Conservation (phyloP, 495 filamentous ascomycete species). For the Cairneyella variabilis region DNA sequence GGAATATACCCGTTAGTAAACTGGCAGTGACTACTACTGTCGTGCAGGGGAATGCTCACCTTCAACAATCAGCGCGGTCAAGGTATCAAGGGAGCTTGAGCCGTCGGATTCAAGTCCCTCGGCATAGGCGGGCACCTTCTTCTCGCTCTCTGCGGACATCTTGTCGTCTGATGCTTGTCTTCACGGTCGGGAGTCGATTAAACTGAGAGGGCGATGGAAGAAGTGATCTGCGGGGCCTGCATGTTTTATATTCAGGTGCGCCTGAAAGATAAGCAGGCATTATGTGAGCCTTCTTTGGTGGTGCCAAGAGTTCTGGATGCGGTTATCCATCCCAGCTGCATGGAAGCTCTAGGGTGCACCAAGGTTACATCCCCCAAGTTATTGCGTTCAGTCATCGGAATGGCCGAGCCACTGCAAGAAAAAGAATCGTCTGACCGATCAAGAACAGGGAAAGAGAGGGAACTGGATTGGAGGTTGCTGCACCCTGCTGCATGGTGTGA, state of each 20-base stretch:
- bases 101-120: slow-evolving; percentile 10
- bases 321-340: not conserved
- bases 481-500: not conserved
- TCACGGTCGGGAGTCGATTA: not conserved
- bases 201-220: not conserved
- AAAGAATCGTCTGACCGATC: too few species aligned
- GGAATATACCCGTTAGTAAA: not conserved
- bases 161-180: not conserved
- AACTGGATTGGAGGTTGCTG: not conserved
- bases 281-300: not conserved
- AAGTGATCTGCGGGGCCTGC: slow-evolving; percentile 1
- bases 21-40: not conserved
- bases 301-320: not conserved
- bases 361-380: not conserved
- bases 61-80: slow-evolving; percentile 13
- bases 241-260: slow-evolving; percentile 6
- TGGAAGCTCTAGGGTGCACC: not conserved
- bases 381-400: too few species aligned
- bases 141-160: not conserved
- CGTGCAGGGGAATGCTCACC: slow-evolving; percentile 3
- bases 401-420: too few species aligned
- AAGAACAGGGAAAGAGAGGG: too few species aligned
- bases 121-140: not conserved
- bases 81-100: not conserved
- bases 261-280: not conserved